Evolutionary conservation across 495 filamentous ascomycete species (phyloP).

Genomic region (Tuber borchii): DNA sequence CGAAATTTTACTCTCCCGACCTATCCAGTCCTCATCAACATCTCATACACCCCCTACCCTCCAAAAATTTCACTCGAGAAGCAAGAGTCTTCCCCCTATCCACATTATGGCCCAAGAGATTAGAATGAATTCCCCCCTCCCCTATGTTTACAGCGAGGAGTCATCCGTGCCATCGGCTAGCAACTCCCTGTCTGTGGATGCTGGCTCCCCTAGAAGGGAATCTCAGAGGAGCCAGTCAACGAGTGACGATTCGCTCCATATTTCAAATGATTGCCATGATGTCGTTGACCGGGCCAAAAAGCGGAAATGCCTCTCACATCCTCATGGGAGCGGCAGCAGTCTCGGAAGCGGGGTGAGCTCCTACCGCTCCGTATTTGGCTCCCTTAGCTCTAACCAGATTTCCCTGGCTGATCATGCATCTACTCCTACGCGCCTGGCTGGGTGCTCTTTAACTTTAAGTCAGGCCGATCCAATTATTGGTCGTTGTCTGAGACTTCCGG

Average conservation of each 20-base stretch:
- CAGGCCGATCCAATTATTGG: neutral
- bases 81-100: neutral
- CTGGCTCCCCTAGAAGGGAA: neutral
- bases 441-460: neutral
- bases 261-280: neutral
- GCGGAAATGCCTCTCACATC: neutral
- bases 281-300: neutral
- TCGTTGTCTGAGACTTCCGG: conserved; percentile 10
- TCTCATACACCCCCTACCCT: neutral
- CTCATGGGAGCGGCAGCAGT: neutral
- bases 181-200: neutral
- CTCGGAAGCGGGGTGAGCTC: neutral
- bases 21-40: conserved; percentile 7
- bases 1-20: conserved; percentile 2
- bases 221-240: neutral
- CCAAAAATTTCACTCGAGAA: neutral
- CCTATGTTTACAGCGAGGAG: conserved; percentile 5
- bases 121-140: conserved; percentile 3
- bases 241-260: neutral
- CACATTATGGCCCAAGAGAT: conserved; percentile 14
- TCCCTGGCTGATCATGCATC: neutral
- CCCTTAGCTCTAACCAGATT: neutral
- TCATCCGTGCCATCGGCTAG: neutral
- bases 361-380: conserved; percentile 24
- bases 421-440: too few relatives aligned